Conservation (phyloP, 352 stramenopile genomes). For the Phytophthora chlamydospora region DNA sequence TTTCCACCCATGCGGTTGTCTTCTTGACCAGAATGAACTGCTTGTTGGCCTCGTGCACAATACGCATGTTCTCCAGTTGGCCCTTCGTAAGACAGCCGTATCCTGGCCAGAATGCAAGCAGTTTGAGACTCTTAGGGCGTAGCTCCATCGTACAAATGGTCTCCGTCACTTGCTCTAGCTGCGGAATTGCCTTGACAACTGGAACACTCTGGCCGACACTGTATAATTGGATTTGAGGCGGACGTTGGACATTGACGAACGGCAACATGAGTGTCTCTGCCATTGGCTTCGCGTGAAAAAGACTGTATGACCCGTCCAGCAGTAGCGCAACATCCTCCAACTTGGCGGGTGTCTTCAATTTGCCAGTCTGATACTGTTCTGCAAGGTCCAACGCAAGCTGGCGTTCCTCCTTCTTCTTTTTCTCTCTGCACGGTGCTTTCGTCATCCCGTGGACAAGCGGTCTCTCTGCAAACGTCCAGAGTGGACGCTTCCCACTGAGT, state of each 20-base stretch:
- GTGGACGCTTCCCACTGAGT: background rate
- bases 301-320: slow-evolving; percentile 4
- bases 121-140: background rate
- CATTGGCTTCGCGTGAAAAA: slow-evolving; percentile 2
- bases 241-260: slow-evolving; percentile 1
- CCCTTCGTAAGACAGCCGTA: background rate
- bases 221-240: background rate
- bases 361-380: slow-evolving; percentile 1
- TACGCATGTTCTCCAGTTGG: background rate
- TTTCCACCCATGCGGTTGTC: slow-evolving; percentile 5
- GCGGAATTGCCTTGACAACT: slow-evolving; percentile 10
- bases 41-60: background rate
- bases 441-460: background rate
- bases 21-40: background rate
- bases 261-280: background rate
- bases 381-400: background rate
- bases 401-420: slow-evolving; percentile 1
- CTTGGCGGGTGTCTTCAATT: background rate
- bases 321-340: background rate
- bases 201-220: background rate
- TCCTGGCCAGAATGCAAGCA: slow-evolving; percentile 8
- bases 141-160: slow-evolving; percentile 1
- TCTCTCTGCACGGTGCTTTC: background rate
- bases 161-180: slow-evolving; percentile 6
- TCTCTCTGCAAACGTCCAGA: background rate